phyloP scores from a whole-genome alignment of 2,329 filamentous ascomycete genomes.

The Pseudogymnoascus pannorum region DNA sequence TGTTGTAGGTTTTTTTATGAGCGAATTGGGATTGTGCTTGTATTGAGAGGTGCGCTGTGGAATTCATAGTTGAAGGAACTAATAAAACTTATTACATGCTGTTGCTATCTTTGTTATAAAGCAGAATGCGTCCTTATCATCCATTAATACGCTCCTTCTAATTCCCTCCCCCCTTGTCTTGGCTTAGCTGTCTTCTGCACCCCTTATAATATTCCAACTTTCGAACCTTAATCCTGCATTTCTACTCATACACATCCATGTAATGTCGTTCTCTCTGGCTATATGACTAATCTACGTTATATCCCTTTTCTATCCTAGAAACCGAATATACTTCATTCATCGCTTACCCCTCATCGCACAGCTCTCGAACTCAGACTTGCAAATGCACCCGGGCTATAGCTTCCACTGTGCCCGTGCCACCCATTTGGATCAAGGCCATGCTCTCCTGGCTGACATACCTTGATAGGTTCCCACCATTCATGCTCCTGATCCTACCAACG shows the following conservation, averaged over 20 bases:
- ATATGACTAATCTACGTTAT: background rate
- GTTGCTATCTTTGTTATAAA: background rate
- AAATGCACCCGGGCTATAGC: conserved; percentile 76
- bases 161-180: background rate
- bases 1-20: no score
- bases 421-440: conserved; percentile 39
- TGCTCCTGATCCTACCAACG: background rate
- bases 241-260: background rate
- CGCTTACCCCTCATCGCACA: conserved; percentile 4
- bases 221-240: background rate
- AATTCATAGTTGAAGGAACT: background rate
- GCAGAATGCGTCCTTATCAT: background rate
- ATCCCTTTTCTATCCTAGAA: background rate
- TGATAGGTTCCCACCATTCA: conserved; percentile 21
- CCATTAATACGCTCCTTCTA: background rate
- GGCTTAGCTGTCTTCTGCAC: background rate
- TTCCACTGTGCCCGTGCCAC: conserved; percentile 58
- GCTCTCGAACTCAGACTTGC: conserved; percentile 48
- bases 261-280: background rate
- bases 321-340: background rate
- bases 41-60: background rate
- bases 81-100: background rate
- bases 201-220: background rate
- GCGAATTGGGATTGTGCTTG: background rate
- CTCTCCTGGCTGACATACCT: conserved; percentile 61